Evolutionary conservation across 345 rosid genomes (phyloP).

Genomic region (Salix exigua): DNA sequence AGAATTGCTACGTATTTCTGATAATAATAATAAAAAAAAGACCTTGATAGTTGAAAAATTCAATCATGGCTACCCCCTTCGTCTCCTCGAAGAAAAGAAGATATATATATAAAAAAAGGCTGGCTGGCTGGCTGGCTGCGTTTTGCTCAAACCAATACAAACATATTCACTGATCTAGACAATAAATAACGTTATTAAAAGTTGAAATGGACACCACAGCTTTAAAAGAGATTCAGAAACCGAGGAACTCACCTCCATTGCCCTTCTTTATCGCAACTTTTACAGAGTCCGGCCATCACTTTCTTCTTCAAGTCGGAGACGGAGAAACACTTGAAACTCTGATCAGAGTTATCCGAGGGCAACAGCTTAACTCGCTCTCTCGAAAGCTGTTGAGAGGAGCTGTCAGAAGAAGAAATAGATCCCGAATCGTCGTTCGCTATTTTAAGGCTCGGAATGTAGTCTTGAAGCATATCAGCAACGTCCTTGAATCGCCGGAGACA

Average conservation of each 20-base stretch:
- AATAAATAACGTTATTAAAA: slow-evolving; percentile 17
- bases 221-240: too few species aligned
- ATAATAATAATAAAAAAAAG: too few species aligned
- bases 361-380: slow-evolving; percentile 57
- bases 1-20: neutral
- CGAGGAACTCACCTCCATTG: slow-evolving; percentile 72
- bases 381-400: slow-evolving; percentile 41
- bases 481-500: slow-evolving; percentile 62
- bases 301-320: slow-evolving; percentile 81
- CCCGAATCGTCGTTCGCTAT: slow-evolving; percentile 52
- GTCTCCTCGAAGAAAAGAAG: neutral
- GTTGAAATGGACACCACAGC: neutral
- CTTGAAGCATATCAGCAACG: slow-evolving; percentile 81
- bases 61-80: neutral
- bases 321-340: slow-evolving; percentile 73
- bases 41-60: neutral
- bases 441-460: slow-evolving; percentile 75
- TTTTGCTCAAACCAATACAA: slow-evolving; percentile 14
- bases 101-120: neutral
- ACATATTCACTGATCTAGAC: slow-evolving; percentile 6
- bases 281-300: slow-evolving; percentile 76
- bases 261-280: slow-evolving; percentile 71
- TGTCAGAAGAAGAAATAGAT: slow-evolving; percentile 48
- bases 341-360: slow-evolving; percentile 38
- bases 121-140: slow-evolving; percentile 2